Base-by-base conservation (phyloP, 371 early-diverging fungal species). In the Nematocida major region DNA sequence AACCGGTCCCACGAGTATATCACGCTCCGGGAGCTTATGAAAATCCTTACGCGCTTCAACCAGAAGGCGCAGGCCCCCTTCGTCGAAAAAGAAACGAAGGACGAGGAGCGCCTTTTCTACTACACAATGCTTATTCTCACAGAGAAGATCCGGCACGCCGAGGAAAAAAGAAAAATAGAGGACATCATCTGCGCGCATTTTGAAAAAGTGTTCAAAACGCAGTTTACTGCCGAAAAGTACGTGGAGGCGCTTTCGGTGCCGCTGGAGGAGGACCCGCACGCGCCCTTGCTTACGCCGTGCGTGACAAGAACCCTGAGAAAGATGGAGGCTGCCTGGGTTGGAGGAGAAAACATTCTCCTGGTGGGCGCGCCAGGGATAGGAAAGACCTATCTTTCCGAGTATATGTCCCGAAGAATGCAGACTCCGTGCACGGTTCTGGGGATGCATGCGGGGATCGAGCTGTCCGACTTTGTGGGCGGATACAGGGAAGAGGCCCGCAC, bases 281-380 rank as follows among this genome's bases (percentile, higher is more conserved):
- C 45, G 24, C 26, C 67, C 20, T 30, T 83, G 22, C 69, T 82
- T 45, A 82, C 79, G 42, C 49, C 54, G 40, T 66, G 82, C 3
- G 77, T 68, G 43, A 89, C 90, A 77, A 87, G 93, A 34, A 85
- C 96, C 63, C 91, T 95, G 70, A 88, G 90, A 28, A 85, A 95
- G 38, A 91, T 95, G 3, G 87, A 89, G 22, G 87, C 88, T 42
- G 92, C 92, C 62, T 84, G 94, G 63, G 80, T 86, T 54, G 87
- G 89, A 84, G 87, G 89, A 48, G 99, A 99, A 81, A 95, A 96
- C 22, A 91, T 97, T 24, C 84, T 99, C 22, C 87, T 99, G 3
- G 93, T 98, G 0, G 98, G 99, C 54, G 96, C 95, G 80, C 96
- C 99, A 7, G 99, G 99, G 18, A 93, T 94, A 82, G 99, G 99